A percentile compares a stretch with the other conserved stretches of the same genome.
Evolutionary conservation across 768 basidiomycete genomes (phyloP).

Genomic region (Lactarius vividus): DNA sequence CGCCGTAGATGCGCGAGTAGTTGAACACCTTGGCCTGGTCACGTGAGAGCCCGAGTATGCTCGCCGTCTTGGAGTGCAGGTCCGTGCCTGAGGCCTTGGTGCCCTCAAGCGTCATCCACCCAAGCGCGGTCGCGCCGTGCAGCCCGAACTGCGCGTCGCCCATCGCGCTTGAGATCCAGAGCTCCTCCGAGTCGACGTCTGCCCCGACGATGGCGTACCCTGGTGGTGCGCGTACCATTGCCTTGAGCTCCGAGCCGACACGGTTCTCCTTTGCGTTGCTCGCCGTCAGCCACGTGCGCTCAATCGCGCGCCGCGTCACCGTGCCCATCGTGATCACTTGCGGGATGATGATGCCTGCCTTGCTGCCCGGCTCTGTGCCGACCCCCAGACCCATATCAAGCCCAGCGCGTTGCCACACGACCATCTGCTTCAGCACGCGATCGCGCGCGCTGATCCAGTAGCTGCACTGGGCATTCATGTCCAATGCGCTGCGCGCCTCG

Average conservation of each 20-base stretch:
- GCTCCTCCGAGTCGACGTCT: slow-evolving; percentile 97
- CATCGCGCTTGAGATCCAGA: slow-evolving; percentile 99
- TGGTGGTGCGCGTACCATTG: slow-evolving; percentile 92
- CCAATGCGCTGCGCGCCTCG: slow-evolving; percentile 79
- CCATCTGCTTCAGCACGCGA: slow-evolving; percentile 88
- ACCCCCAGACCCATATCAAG: slow-evolving; percentile 51
- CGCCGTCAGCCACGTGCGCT: slow-evolving; percentile 97
- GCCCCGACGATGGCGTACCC: slow-evolving; percentile 96
- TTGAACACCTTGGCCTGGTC: slow-evolving; percentile 99
- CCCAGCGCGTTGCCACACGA: slow-evolving; percentile 69
- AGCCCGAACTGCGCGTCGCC: slow-evolving; percentile 97
- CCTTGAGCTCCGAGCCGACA: slow-evolving; percentile 97
- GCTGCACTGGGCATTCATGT: slow-evolving; percentile 91
- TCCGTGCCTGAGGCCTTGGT: slow-evolving; percentile 94
- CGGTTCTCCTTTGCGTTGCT: slow-evolving; percentile 98
- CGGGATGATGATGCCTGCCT: slow-evolving; percentile 90
- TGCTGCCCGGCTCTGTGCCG: slow-evolving; percentile 37
- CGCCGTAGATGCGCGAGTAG: slow-evolving; percentile 98
- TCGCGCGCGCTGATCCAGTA: slow-evolving; percentile 98
- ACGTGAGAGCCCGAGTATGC: slow-evolving; percentile 86
- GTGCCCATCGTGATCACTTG: slow-evolving; percentile 99
- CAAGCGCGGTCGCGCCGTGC: slow-evolving; percentile 94
- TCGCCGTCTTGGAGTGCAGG: slow-evolving; percentile 94
- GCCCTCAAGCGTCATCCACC: slow-evolving; percentile 99
- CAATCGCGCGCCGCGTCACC: slow-evolving; percentile 94